phyloP scores from a whole-genome alignment of 208 protist genomes.

The Naegleria fowleri region DNA sequence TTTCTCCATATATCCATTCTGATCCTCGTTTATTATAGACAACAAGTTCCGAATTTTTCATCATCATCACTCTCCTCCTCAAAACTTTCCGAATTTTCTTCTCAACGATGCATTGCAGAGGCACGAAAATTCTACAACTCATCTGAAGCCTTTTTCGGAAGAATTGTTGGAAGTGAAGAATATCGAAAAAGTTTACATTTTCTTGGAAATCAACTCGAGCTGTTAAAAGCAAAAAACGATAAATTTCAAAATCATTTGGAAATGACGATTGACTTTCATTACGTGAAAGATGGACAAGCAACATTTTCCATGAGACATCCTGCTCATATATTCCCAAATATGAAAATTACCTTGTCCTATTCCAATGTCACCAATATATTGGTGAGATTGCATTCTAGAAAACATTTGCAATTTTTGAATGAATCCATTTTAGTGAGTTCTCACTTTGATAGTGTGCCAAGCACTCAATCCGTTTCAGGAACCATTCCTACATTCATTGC shows the following conservation, averaged over 20 bases:
- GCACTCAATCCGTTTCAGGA: background rate
- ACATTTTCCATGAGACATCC: background rate
- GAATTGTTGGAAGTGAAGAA: background rate
- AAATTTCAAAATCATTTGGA: background rate
- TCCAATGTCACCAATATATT: conserved; percentile 11
- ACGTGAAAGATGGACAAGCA: background rate
- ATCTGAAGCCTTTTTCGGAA: background rate
- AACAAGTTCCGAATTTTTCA: background rate
- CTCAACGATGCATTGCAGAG: background rate
- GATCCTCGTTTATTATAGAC: background rate
- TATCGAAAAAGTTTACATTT: background rate
- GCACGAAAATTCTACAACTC: background rate
- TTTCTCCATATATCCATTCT: background rate
- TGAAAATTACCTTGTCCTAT: background rate
- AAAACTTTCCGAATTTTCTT: background rate
- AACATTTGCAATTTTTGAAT: background rate
- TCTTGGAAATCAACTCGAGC: background rate
- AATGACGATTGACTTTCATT: background rate
- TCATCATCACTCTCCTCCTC: background rate
- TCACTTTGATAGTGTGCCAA: conserved; percentile 2
- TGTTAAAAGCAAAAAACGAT: background rate
- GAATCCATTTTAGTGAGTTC: background rate
- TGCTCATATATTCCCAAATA: background rate
- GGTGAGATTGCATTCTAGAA: background rate
- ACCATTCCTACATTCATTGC: background rate